Conservation (phyloP, 2,329 filamentous ascomycete genomes). For the Beauveria rudraprayagi region DNA sequence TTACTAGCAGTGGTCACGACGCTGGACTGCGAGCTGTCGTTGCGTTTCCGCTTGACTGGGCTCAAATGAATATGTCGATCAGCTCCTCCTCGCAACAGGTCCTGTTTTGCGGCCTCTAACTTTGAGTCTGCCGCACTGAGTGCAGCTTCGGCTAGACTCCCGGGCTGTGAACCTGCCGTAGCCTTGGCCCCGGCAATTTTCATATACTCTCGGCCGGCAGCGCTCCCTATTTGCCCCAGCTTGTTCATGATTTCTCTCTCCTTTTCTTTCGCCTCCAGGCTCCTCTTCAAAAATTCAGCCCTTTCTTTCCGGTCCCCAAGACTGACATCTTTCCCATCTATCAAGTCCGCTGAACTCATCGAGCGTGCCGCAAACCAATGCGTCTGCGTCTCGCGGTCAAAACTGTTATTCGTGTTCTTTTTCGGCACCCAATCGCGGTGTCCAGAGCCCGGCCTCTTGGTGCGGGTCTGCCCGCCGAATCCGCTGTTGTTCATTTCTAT, state of each 20-base stretch:
- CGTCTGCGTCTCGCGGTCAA: constrained; percentile 51
- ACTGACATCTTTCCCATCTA: constrained; percentile 56
- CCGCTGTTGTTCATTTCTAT: constrained; percentile 73
- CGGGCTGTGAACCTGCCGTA: background rate
- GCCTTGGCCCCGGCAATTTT: constrained; percentile 25
- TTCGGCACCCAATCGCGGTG: constrained; percentile 17
- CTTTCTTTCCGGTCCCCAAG: constrained; percentile 51
- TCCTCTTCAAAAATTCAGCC: constrained; percentile 57
- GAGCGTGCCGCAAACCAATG: constrained; percentile 45
- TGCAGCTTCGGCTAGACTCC: constrained; percentile 11
- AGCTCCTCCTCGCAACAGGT: constrained; percentile 20
- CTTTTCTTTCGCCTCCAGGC: constrained; percentile 58
- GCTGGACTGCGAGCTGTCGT: constrained; percentile 36
- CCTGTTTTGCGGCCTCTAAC: constrained; percentile 34
- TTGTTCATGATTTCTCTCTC: constrained; percentile 65
- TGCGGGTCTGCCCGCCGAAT: constrained; percentile 29
- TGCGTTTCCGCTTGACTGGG: constrained; percentile 54
- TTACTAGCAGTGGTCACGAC: constrained; percentile 20
- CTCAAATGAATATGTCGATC: constrained; percentile 46
- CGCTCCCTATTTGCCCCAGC: constrained; percentile 55
- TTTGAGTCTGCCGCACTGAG: constrained; percentile 20
- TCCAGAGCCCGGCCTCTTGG: constrained; percentile 14
- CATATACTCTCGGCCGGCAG: constrained; percentile 66
- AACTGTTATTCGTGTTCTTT: constrained; percentile 30
- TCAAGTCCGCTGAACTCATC: constrained; percentile 49